Evolutionary conservation across 116 monocot species (phyloP), one percentile per base, ranked within the genome.

Genomic region (Dioscorea cayenensis): DNA sequence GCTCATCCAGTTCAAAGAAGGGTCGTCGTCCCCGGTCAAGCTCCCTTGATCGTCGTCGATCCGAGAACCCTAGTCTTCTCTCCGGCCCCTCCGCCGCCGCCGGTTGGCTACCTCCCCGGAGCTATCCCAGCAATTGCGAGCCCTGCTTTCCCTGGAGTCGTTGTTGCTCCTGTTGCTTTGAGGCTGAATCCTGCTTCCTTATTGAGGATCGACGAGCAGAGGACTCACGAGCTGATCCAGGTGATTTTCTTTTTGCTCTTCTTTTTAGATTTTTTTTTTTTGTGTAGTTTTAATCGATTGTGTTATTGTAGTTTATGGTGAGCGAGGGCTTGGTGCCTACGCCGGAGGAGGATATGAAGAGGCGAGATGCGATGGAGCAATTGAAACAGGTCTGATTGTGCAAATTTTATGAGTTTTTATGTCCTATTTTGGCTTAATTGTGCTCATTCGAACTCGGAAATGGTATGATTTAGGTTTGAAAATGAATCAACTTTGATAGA

Each of bases 291-390:
- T 50, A 11, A n/a, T 48, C 21, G 49, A 52, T 52, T 60, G 51
- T 72, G 4, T 14, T 64, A 6, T 49, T 43, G 0, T 62, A 85
- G 85, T 81, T 81, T 51, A 85, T 85, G 72, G 60, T 17, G 14
- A 65, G 23, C 5, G 73, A 81, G 58, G 76, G 82, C 7, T 37
- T 81, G 36, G 69, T 72, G 75, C 82, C 85, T 8, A 65, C 81
- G 12, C 72, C 49, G 17, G 85, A 81, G 14, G 81, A 82, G 65
- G 85, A 79, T 76, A 36, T 32, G 63, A 82, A 73, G 85, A 65
- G 81, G 69, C 60, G 50, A 28, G 60, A 61, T 29, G 82, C 69
- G 29, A 73, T 85, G 14, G 16, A 66, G 20, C 69, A 82, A 68
- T 81, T 85, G 27, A 79, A 81, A 20, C 49, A 79, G 82, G 78